Conservation (phyloP, 1,284 basidiomycete genomes). For the Fomitiporia mediterranea region DNA sequence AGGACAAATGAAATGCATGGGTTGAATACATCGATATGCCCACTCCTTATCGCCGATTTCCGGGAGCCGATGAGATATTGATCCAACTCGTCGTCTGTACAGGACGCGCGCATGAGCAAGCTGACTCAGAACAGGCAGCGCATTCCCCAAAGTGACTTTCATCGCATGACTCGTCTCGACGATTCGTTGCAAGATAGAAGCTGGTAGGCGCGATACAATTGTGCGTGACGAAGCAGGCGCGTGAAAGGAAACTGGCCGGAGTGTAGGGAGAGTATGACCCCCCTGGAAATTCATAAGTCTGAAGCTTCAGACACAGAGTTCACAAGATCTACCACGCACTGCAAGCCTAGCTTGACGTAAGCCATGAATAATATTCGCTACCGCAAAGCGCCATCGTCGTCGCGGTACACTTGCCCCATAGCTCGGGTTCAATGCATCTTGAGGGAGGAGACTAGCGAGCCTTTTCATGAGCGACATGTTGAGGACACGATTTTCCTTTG, state of each 20-base stretch:
- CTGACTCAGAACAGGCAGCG: constrained; percentile 46
- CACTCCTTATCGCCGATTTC: constrained; percentile 48
- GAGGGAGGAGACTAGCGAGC: constrained; percentile 38
- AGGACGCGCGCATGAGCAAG: constrained; percentile 51
- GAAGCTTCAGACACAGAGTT: constrained; percentile 1
- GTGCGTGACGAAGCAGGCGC: constrained; percentile 35
- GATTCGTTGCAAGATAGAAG: constrained; percentile 28
- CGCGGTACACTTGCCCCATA: constrained; percentile 31
- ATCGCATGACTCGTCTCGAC: constrained; percentile 38
- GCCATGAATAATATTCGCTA: constrained; percentile 36
- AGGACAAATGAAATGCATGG: constrained; percentile 46
- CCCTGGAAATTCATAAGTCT: constrained; percentile 36
- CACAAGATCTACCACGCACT: constrained; percentile 28
- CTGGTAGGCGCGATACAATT: constrained; percentile 27
- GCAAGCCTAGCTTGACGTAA: constrained; percentile 32
- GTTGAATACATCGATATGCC: constrained; percentile 46
- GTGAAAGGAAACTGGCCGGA: constrained; percentile 33
- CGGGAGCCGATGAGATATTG: constrained; percentile 12
- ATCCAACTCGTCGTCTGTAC: constrained; percentile 42
- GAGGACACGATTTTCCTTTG: constrained; percentile 18
- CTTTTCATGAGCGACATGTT: constrained; percentile 32
- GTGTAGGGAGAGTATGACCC: constrained; percentile 49
- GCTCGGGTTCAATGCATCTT: constrained; percentile 35
- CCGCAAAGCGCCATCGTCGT: constrained; percentile 45
- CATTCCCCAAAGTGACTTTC: constrained; percentile 47